Evolutionary conservation across 805 yeast species (phyloP), one percentile per base, ranked within the genome.

Genomic region (Candida fluviatilis): DNA sequence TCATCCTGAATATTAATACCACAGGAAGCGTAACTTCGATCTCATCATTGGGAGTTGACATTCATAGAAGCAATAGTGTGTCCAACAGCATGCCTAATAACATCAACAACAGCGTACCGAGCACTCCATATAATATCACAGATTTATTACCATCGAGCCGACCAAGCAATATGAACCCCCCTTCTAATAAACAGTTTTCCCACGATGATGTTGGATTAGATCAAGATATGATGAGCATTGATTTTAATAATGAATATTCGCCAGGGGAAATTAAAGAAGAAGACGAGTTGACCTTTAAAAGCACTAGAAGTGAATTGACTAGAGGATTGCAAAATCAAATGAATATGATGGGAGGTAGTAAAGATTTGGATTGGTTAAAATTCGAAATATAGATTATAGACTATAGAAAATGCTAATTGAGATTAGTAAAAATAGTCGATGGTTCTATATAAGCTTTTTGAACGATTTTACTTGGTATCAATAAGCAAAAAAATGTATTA

Each of bases 351-450:
- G 13, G n/a, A 21, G 23, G 23, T 23, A 46, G 27, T 48, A 51
- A 40, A 26, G 59, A 54, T 40, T 46, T 54, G 23, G 58, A 53
- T 40, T 54, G 59, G 59, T 46, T 54, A 29, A 54, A 54, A 40
- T 54, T 54, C 43, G 59, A 54, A 23, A 49, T 26, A 26, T 26
- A 26, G 24, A 21, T 21, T 6, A 21, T 21, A 21, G 24, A 21
- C n/a, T n/a, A n/a, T n/a, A n/a, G n/a, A n/a, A n/a, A n/a, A n/a
- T n/a, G n/a, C n/a, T n/a, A n/a, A n/a, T n/a, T n/a, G n/a, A n/a
- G n/a, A n/a, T n/a, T n/a, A n/a, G n/a, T n/a, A n/a, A n/a, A n/a
- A n/a, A n/a, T n/a, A n/a, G n/a, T n/a, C n/a, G n/a, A n/a, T n/a
- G n/a, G n/a, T n/a, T n/a, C n/a, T n/a, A n/a, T n/a, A n/a, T n/a